phyloP scores from a whole-genome alignment of 257 asterid genomes.

The Solanum tarijense region DNA sequence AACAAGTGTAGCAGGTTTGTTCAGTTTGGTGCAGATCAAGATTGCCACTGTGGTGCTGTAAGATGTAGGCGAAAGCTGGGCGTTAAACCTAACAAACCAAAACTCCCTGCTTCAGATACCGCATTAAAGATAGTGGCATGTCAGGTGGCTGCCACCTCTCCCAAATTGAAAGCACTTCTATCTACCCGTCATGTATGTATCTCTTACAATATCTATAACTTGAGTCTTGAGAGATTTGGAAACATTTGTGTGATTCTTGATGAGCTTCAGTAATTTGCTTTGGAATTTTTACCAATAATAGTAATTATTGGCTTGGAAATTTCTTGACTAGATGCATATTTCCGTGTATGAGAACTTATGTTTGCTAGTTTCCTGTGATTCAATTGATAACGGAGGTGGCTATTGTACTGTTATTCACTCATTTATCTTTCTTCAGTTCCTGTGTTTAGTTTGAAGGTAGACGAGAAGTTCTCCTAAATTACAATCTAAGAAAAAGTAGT shows the following conservation, averaged over 20 bases:
- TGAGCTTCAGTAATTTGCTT: not conserved
- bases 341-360: not conserved
- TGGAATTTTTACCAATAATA: not conserved
- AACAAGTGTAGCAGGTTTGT: constrained; percentile 85
- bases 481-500: not conserved
- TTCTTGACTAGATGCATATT: not conserved
- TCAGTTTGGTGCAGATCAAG: constrained; percentile 99
- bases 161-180: constrained; percentile 34
- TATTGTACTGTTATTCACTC: not conserved
- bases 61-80: constrained; percentile 88
- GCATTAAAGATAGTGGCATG: constrained; percentile 52
- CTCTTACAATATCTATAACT: not conserved
- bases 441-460: not conserved
- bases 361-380: not conserved
- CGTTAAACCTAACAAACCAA: constrained; percentile 63
- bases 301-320: not conserved
- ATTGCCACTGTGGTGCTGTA: constrained; percentile 89
- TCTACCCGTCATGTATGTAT: constrained; percentile 32
- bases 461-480: not conserved
- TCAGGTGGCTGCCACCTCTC: constrained; percentile 59
- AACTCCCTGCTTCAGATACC: constrained; percentile 60
- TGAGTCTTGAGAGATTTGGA: not conserved
- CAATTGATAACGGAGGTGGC: not conserved
- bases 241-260: not conserved
- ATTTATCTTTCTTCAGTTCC: not conserved